phyloP scores from a whole-genome alignment of 371 early-diverging fungal genomes.

The Chytridium lagenaria region DNA sequence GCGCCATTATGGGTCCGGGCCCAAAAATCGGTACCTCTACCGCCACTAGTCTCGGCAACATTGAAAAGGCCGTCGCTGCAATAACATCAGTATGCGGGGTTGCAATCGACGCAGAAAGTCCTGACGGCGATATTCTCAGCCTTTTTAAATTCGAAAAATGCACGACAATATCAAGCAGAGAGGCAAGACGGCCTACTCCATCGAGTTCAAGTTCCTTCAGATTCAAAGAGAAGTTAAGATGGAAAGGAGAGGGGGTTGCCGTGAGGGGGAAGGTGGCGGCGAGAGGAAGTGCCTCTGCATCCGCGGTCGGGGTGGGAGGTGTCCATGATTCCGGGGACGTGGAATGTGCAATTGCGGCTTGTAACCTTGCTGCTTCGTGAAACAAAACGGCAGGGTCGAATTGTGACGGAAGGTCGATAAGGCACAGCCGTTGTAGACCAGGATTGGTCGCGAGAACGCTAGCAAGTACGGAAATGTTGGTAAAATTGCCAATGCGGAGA shows the following conservation, averaged over 20 bases:
- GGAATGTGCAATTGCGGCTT: background rate
- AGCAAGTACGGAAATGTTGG: background rate
- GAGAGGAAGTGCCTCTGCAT: background rate
- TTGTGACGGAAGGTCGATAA: slow-evolving; percentile 16
- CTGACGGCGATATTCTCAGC: slow-evolving; percentile 35
- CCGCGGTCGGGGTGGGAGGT: no score
- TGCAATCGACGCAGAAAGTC: slow-evolving; percentile 40
- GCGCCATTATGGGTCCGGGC: slow-evolving; percentile 28
- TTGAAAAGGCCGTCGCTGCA: slow-evolving; percentile 15
- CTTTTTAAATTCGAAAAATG: slow-evolving; percentile 29
- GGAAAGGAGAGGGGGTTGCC: background rate
- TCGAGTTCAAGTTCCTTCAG: slow-evolving; percentile 38
- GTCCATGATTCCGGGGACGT: no score
- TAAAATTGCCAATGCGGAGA: slow-evolving; percentile 28
- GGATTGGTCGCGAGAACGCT: slow-evolving; percentile 14
- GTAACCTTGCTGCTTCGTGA: background rate
- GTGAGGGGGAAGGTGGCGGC: background rate
- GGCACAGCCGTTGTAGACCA: background rate
- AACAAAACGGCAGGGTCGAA: slow-evolving; percentile 14
- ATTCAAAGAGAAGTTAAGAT: no score
- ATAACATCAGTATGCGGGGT: slow-evolving; percentile 25
- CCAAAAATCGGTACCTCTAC: slow-evolving; percentile 34
- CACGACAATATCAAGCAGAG: slow-evolving; percentile 21
- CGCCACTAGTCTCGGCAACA: slow-evolving; percentile 19
- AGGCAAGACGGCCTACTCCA: slow-evolving; percentile 36